Evolutionary conservation across 345 rosid genomes (phyloP), one percentile per base, ranked within the genome.

Genomic region (Sonneratia alba): DNA sequence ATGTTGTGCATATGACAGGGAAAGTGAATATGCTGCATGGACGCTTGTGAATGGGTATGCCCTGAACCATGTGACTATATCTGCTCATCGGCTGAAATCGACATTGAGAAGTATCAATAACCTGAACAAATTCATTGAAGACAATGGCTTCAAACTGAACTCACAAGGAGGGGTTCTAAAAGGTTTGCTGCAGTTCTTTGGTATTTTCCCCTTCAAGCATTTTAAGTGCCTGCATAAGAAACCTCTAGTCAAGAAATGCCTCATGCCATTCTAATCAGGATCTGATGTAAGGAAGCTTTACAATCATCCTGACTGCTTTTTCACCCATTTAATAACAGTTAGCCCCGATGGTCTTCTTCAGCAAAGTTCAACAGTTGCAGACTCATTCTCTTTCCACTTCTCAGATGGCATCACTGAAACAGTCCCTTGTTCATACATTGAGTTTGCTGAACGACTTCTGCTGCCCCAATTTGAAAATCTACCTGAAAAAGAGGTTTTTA

Each of bases 1-100:
- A 47, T 47, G 11, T 47, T 61, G 19, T 12, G 7, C 19, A 24
- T 34, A 62, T 62, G 74, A 21, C 71, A 93, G 97, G 81, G 97
- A 91, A 85, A 93, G 92, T 71, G 98, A 93, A 79, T 89, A 83
- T 85, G 97, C 87, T 76, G 98, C 97, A 48, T 94, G 98, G 97
- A 85, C 92, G 24, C 91, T 94, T 47, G 85, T 88, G 74, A 85
- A 94, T 76, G 98, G 98, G 36, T 91, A 89, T 83, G 90, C 95
- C 5, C 76, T 94, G 75, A 94, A 94, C 81, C 98, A 94, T 82
- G 88, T 91, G 48, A 88, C 98, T 1, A 88, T 94, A 32, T 87
- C 97, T 6, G 78, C 81, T 64, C 98, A 94, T 79, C 83, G 73
- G 72, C 83, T 94, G 64, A 88, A 88, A 78, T 85, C 91, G 49